A percentile compares a stretch with the other conserved stretches of the same genome.
These are phyloP conservation scores for Cercophora sp. DNA, from an alignment of 495 filamentous ascomycete species.

Conservation along the genomic window DNA sequence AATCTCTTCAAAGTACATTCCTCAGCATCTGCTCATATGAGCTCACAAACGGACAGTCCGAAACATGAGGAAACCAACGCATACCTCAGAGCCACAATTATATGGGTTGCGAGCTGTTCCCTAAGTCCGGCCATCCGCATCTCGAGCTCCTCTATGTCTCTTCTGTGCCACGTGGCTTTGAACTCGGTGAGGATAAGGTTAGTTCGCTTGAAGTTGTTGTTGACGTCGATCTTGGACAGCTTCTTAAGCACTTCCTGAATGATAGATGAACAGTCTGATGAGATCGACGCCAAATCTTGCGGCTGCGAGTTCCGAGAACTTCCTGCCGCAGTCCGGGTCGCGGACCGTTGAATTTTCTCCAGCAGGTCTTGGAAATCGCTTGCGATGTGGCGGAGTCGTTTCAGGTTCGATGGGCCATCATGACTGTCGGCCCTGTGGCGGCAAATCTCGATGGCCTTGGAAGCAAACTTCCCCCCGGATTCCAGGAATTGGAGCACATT, in stretches of 20 bases:
- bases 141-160: background rate
- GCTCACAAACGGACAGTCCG: background rate
- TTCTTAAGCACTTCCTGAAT: background rate
- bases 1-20: background rate
- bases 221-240: background rate
- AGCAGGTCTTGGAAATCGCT: background rate
- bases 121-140: background rate
- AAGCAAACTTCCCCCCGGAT: background rate
- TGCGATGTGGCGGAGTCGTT: background rate
- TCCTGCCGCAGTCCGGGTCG: no score
- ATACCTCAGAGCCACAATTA: background rate
- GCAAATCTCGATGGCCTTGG: background rate
- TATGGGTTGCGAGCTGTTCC: background rate
- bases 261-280: background rate
- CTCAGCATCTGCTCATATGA: background rate
- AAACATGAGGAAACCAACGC: background rate
- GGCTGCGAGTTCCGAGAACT: background rate
- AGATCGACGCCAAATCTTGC: background rate
- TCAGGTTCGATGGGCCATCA: background rate
- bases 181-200: background rate
- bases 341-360: background rate
- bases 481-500: slow-evolving; percentile 11
- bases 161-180: background rate
- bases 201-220: background rate
- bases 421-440: background rate